Conservation (phyloP, 2,329 filamentous ascomycete genomes). For the Tetracladium maxilliforme region DNA sequence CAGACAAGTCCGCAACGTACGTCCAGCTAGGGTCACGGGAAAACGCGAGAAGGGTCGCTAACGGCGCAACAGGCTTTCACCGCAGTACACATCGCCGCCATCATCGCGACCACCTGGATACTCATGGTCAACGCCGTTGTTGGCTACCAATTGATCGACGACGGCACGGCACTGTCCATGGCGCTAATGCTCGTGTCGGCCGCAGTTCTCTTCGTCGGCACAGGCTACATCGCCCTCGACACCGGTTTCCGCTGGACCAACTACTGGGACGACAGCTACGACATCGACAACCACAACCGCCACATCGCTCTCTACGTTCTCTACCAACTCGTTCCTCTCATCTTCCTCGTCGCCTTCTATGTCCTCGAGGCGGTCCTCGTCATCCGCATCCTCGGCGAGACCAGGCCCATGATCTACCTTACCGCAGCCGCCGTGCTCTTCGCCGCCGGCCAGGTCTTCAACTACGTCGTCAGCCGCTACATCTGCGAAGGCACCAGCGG, state of each 20-base stretch:
- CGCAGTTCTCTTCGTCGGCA: slow-evolving; percentile 64
- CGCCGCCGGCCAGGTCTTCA: slow-evolving; percentile 86
- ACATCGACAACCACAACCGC: slow-evolving; percentile 41
- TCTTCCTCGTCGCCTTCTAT: slow-evolving; percentile 84
- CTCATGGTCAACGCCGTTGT: slow-evolving; percentile 84
- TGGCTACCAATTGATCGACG: slow-evolving; percentile 85
- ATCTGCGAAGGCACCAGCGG: slow-evolving; percentile 74
- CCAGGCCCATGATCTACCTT: slow-evolving; percentile 85
- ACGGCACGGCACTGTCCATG: slow-evolving; percentile 76
- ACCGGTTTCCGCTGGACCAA: slow-evolving; percentile 78
- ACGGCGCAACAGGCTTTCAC: slow-evolving; percentile 56
- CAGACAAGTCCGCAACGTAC: slow-evolving; percentile 54
- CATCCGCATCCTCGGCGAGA: slow-evolving; percentile 72
- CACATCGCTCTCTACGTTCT: slow-evolving; percentile 84
- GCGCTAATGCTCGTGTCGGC: slow-evolving; percentile 61
- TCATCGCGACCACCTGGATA: slow-evolving; percentile 79
- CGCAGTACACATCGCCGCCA: slow-evolving; percentile 78
- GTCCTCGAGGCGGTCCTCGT: slow-evolving; percentile 74
- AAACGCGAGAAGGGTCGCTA: slow-evolving; percentile 1
- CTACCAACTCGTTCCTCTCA: slow-evolving; percentile 76
- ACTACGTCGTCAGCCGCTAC: slow-evolving; percentile 83
- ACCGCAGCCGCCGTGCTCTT: slow-evolving; percentile 63
- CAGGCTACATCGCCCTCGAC: slow-evolving; percentile 90
- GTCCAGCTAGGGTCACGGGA: slow-evolving; percentile 15
- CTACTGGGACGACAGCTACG: slow-evolving; percentile 49